Conservation (phyloP, 768 basidiomycete genomes). For the Tulasnella sp. region DNA sequence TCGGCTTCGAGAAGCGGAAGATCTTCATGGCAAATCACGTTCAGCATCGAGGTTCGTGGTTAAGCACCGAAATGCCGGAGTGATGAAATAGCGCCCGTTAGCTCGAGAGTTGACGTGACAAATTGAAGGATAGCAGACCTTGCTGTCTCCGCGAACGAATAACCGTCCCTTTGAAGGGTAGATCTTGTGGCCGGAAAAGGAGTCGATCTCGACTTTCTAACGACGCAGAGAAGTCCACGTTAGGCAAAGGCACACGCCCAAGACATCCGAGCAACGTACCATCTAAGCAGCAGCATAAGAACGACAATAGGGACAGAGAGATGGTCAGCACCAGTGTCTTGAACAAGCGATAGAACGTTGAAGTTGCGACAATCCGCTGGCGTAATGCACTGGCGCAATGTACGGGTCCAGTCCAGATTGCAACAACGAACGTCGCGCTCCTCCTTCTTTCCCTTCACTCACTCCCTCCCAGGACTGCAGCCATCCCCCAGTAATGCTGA, state of each 20-base stretch:
- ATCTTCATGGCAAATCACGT: conserved; percentile 47
- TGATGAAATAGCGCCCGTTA: neutral
- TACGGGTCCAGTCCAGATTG: neutral
- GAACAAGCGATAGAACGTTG: neutral
- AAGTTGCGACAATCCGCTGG: neutral
- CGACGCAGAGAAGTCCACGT: neutral
- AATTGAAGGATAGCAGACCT: conserved; percentile 49
- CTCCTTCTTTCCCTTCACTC: neutral
- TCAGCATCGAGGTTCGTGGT: neutral
- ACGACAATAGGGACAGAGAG: neutral
- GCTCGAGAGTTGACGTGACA: neutral
- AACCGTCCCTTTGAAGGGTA: conserved; percentile 97
- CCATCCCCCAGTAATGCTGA: neutral
- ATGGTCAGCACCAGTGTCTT: neutral
- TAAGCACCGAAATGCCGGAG: neutral
- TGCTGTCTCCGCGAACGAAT: conserved; percentile 94
- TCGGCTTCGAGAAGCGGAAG: conserved; percentile 91
- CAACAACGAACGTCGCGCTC: neutral
- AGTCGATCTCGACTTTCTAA: conserved; percentile 94
- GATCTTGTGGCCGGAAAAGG: conserved; percentile 95
- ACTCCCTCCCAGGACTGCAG: neutral
- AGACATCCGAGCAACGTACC: neutral
- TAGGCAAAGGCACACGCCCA: neutral
- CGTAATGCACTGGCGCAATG: neutral
- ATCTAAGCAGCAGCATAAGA: neutral